Evolutionary conservation across 2,329 filamentous ascomycete genomes (phyloP).

Genomic region (Biscogniauxia marginata): DNA sequence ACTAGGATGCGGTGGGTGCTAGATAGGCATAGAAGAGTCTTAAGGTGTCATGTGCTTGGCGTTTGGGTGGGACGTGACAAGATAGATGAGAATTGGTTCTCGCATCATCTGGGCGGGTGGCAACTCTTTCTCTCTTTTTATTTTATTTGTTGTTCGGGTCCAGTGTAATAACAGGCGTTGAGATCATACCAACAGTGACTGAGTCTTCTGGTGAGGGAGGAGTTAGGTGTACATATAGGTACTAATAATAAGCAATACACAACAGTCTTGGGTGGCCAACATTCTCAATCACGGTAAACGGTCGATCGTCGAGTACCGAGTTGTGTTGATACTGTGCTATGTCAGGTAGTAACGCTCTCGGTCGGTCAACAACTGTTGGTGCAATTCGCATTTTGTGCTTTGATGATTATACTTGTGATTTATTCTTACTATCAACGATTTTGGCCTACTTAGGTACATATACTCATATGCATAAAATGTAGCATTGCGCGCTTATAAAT

Average conservation of each 20-base stretch:
- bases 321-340: too few species aligned
- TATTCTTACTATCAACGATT: too few species aligned
- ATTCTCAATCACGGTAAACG: too few species aligned
- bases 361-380: too few species aligned
- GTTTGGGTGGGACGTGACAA: not conserved
- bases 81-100: not conserved
- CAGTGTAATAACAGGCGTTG: not conserved
- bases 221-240: not conserved
- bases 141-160: not conserved
- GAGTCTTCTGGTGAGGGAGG: not conserved
- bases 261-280: too few species aligned
- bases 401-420: too few species aligned
- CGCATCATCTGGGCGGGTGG: not conserved
- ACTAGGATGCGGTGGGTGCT: slow-evolving; percentile 5
- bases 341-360: too few species aligned
- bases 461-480: too few species aligned
- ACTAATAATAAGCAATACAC: not conserved
- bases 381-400: too few species aligned
- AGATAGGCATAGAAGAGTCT: not conserved
- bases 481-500: too few species aligned
- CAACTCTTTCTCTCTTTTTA: not conserved
- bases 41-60: not conserved
- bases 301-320: too few species aligned
- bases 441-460: too few species aligned
- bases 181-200: not conserved